Evolutionary conservation across 306 rosid genomes (phyloP).

Genomic region (Chamaecrista fasciculata): DNA sequence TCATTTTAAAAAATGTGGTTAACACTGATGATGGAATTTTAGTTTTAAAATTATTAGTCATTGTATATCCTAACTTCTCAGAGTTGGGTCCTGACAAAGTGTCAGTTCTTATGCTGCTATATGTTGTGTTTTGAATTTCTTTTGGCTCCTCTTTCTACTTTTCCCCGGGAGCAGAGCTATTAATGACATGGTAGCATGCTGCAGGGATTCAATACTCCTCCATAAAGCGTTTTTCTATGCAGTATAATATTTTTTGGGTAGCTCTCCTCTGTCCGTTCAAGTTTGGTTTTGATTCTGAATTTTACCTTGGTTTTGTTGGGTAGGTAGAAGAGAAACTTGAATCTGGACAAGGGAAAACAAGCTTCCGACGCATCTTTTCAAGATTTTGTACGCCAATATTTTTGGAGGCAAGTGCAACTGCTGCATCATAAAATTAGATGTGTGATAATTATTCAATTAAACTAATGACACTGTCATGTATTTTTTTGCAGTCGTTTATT

Average conservation of each 20-base stretch:
- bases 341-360: background rate
- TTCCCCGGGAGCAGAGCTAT: background rate
- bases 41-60: too few species aligned
- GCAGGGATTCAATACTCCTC: background rate
- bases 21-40: background rate
- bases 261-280: background rate
- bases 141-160: too few species aligned
- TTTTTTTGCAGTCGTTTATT: constrained; percentile 70
- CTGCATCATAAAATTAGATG: constrained; percentile 1
- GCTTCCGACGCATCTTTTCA: background rate
- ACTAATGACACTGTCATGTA: background rate
- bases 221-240: background rate
- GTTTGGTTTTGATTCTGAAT: background rate
- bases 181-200: background rate
- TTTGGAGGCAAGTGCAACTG: constrained; percentile 63
- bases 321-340: background rate
- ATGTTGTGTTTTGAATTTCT: too few species aligned
- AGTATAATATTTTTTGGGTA: background rate
- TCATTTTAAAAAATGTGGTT: background rate
- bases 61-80: too few species aligned
- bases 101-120: too few species aligned
- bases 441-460: constrained; percentile 10
- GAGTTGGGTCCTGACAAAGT: too few species aligned
- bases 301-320: background rate
- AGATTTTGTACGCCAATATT: constrained; percentile 48